Evolutionary conservation across 2,329 filamentous ascomycete species (phyloP).

Genomic region (Pseudopyrenochaeta lycopersici): DNA sequence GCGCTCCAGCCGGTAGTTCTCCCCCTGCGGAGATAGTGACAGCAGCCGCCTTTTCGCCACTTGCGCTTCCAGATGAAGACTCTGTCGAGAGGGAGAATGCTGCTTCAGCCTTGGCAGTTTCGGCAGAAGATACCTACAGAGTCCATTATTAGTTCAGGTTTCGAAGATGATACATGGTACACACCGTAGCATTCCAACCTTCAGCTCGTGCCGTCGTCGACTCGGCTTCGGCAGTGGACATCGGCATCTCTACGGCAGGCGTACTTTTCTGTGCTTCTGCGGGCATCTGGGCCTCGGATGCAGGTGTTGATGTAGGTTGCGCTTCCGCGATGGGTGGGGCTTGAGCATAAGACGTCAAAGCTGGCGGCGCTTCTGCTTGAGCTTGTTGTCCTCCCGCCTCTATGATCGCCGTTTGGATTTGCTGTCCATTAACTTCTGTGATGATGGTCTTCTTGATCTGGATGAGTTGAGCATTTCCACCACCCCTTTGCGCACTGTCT

Average conservation of each 20-base stretch:
- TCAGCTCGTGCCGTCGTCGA: conserved; percentile 6
- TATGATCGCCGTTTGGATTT: conserved; percentile 11
- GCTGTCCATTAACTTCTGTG: conserved; percentile 12
- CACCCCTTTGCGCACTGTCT: conserved; percentile 9
- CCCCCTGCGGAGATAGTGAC: conserved; percentile 25
- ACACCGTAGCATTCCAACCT: conserved; percentile 22
- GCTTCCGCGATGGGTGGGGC: conserved; percentile 6
- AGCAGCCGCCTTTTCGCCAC: conserved; percentile 2
- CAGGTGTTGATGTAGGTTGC: not conserved
- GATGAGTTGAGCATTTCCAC: conserved; percentile 7
- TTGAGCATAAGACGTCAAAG: not conserved
- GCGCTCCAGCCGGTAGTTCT: conserved; percentile 11
- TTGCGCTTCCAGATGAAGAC: not conserved
- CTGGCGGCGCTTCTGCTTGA: not conserved
- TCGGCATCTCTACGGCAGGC: not conserved
- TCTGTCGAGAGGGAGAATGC: not conserved
- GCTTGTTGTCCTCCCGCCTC: conserved; percentile 2
- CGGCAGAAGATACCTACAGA: not conserved
- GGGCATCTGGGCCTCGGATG: not conserved
- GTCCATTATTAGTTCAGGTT: not conserved
- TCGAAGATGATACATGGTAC: not conserved
- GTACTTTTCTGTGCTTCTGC: too few relatives aligned
- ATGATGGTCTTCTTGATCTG: conserved; percentile 16
- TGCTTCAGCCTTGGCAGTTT: not conserved
- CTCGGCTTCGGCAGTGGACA: conserved; percentile 7